phyloP scores from a whole-genome alignment of 2,329 filamentous ascomycete genomes.

The Coleophoma eucalyptorum region DNA sequence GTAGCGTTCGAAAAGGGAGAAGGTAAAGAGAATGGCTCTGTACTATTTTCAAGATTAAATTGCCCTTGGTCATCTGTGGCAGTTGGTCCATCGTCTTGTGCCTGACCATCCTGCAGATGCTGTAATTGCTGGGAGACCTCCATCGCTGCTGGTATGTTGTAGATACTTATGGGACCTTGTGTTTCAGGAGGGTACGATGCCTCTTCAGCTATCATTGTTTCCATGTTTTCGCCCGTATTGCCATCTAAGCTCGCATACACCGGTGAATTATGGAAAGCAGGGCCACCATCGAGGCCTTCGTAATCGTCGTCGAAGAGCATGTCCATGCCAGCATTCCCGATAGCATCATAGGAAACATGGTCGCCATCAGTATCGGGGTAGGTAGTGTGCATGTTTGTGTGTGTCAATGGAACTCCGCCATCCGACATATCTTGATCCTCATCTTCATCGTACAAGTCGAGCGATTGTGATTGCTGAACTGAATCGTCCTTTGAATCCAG shows the following conservation, averaged over 20 bases:
- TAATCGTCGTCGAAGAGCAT: not conserved
- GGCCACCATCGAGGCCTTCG: not conserved
- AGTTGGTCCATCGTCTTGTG: slow-evolving; percentile 16
- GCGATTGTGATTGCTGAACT: slow-evolving; percentile 6
- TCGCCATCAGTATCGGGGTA: slow-evolving; percentile 14
- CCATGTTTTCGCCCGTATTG: not conserved
- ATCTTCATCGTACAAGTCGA: slow-evolving; percentile 9
- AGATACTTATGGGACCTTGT: not conserved
- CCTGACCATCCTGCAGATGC: slow-evolving; percentile 24
- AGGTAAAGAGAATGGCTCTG: slow-evolving; percentile 18
- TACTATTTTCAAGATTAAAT: slow-evolving; percentile 20
- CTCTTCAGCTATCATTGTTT: not conserved
- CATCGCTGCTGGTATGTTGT: slow-evolving; percentile 20
- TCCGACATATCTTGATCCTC: slow-evolving; percentile 26
- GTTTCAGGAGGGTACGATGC: too few relatives aligned
- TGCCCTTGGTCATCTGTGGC: slow-evolving; percentile 9
- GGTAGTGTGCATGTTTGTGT: slow-evolving; percentile 18
- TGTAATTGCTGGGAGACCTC: slow-evolving; percentile 25
- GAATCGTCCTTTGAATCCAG: slow-evolving; percentile 8
- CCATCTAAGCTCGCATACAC: not conserved
- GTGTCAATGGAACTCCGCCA: slow-evolving; percentile 16
- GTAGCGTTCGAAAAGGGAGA: not conserved
- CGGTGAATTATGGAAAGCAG: not conserved
- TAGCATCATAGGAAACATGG: not conserved
- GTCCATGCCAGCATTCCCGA: not conserved